Evolutionary conservation across 2,329 filamentous ascomycete species (phyloP).

Genomic region (Alternaria tenuissima): DNA sequence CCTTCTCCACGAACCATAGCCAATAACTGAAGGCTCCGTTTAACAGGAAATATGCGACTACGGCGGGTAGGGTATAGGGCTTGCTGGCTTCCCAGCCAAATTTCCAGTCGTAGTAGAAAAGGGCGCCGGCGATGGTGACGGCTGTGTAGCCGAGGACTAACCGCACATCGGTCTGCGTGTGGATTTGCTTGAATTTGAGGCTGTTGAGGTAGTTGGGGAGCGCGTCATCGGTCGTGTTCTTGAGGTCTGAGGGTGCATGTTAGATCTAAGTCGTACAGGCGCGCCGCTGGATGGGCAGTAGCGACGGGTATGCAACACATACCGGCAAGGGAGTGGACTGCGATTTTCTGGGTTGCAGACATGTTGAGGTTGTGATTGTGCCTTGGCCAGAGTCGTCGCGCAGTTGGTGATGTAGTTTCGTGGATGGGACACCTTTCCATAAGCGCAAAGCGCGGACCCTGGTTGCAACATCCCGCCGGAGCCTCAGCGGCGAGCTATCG

Average conservation of each 20-base stretch:
- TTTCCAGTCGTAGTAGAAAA: conserved; percentile 92
- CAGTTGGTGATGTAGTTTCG: conserved; percentile 20
- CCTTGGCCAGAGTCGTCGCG: conserved; percentile 2
- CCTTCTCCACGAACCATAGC: conserved; percentile 84
- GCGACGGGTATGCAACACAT: conserved; percentile 18
- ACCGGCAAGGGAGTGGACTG: conserved; percentile 74
- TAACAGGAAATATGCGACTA: conserved; percentile 78
- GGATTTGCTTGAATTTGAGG: conserved; percentile 82
- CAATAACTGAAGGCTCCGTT: conserved; percentile 83
- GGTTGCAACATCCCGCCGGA: conserved; percentile 34
- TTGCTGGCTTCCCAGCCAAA: conserved; percentile 89
- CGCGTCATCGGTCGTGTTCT: conserved; percentile 95
- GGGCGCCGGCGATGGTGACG: conserved; percentile 79
- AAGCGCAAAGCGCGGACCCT: conserved; percentile 43
- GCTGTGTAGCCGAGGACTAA: conserved; percentile 84
- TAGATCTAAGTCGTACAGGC: conserved; percentile 13
- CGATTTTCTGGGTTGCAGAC: conserved; percentile 61
- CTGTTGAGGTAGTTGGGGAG: conserved; percentile 92
- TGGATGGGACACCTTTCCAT: conserved; percentile 50
- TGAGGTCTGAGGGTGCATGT: conserved; percentile 73
- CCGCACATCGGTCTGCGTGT: conserved; percentile 81
- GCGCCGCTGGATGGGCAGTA: conserved; percentile 11
- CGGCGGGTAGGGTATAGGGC: conserved; percentile 79
- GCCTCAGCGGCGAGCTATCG: conserved; percentile 35
- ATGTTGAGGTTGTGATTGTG: conserved; percentile 26